Base-by-base conservation (phyloP, 2,329 filamentous ascomycete genomes). In the Phialophora expanda region DNA sequence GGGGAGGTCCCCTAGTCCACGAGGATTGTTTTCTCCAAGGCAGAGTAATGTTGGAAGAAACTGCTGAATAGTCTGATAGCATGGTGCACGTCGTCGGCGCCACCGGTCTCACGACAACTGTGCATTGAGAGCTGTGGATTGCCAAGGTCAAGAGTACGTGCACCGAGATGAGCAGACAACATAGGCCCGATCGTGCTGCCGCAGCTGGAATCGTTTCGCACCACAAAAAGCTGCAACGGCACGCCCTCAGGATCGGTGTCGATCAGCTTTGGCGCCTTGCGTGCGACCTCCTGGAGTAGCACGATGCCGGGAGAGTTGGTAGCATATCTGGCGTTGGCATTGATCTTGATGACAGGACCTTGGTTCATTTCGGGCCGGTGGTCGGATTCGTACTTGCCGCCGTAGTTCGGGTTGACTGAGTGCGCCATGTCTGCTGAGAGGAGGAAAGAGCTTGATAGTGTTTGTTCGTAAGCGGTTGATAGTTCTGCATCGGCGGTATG, bases 151-250 rank as follows among this genome's bases (percentile, higher is more conserved):
- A 99, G 83, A 1, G 95, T 98, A 68, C 95, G 85, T 62, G 92
- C 88, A 64, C 95, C 95, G 73, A 98, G 82, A 66, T 89, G 89
- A 26, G 94, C 93, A 61, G 90, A 91, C 54, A 98, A 83, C 89
- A 97, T 97, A n/a, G 95, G 95, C 0, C 95, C 95, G 75, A 99
- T 99, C 41, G 95, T 99, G 81, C 91, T 94, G 63, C 95, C 95
- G 78, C 95, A 99, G 60, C 90, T 88, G 3, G 90, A 95, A 77
- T 99, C 95, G 78, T 99, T 99, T 75, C 93, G 87, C 55, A 98
- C 94, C 48, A 99, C 95, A 74, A 98, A 98, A 46, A 98, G 83
- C 81, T 99, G 95, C 61, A 99, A 85, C 14, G 95, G 95, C 22
- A 98, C 93, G 26, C 87, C 88, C 20, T 85, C 86, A 38, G 83